Evolutionary conservation across 2,329 filamentous ascomycete species (phyloP).

Genomic region (Emericellopsis cladophorae): DNA sequence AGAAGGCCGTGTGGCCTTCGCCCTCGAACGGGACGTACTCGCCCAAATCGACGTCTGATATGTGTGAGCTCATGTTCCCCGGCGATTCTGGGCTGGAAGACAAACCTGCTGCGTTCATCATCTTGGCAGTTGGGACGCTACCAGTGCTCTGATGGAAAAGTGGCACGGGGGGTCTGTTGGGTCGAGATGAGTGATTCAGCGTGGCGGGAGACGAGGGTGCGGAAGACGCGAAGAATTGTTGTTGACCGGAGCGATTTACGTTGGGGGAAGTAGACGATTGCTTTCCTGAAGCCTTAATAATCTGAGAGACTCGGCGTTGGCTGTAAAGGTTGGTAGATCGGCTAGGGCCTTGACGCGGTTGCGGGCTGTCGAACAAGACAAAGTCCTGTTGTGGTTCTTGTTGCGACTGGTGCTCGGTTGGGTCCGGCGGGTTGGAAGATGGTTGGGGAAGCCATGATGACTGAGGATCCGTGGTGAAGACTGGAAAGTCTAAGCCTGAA

Average conservation of each 20-base stretch:
- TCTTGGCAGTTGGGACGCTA: conserved; percentile 31
- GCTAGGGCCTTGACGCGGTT: conserved; percentile 23
- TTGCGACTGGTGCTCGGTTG: conserved; percentile 43
- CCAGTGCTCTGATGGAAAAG: conserved; percentile 53
- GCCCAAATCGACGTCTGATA: conserved; percentile 42
- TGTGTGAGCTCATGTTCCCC: conserved; percentile 16
- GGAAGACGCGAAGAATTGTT: conserved; percentile 57
- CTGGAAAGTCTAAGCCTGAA: conserved; percentile 52
- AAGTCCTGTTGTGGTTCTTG: conserved; percentile 54
- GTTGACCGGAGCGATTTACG: conserved; percentile 46
- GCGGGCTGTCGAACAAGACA: conserved; percentile 56
- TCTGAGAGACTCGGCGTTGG: conserved; percentile 41
- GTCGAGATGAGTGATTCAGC: conserved; percentile 39
- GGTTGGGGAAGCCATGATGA: conserved; percentile 72
- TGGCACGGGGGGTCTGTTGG: conserved; percentile 55
- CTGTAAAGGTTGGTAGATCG: conserved; percentile 34
- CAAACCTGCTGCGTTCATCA: conserved; percentile 30
- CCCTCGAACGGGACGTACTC: conserved; percentile 46
- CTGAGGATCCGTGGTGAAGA: conserved; percentile 75
- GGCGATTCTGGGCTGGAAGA: conserved; percentile 1
- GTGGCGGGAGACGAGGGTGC: conserved; percentile 47
- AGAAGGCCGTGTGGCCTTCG: conserved; percentile 35
- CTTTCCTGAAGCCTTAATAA: conserved; percentile 43
- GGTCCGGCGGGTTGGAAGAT: conserved; percentile 49
- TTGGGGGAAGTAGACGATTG: conserved; percentile 40